A percentile compares a stretch with the other conserved stretches of the same genome.
Conservation (phyloP, 345 rosid genomes). For the Populus davidiana region DNA sequence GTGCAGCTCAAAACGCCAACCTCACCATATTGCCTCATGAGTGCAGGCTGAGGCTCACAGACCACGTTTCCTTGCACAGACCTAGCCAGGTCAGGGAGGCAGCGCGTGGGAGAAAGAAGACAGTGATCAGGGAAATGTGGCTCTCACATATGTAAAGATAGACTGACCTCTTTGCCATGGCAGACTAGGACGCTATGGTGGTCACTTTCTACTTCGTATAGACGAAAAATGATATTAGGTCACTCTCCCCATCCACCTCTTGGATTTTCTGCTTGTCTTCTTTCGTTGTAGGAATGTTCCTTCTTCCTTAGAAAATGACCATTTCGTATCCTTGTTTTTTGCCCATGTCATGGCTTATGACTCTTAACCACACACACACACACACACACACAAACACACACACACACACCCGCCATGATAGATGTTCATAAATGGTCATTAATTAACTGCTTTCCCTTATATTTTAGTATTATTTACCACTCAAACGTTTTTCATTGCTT, state of each 20-base stretch:
- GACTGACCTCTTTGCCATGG: too few relatives aligned
- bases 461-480: background rate
- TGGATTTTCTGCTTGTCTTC: conserved; percentile 35
- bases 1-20: too few relatives aligned
- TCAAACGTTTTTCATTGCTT: background rate
- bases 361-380: background rate
- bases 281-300: conserved; percentile 12
- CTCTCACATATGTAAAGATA: too few relatives aligned
- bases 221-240: conserved; percentile 6
- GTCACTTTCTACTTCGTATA: background rate
- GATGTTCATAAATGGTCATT: background rate
- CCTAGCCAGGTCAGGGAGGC: background rate
- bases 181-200: too few relatives aligned
- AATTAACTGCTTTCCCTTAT: background rate
- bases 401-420: too few relatives aligned
- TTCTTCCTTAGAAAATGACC: background rate
- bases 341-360: conserved; percentile 12
- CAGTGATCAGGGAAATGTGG: background rate
- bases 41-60: too few relatives aligned
- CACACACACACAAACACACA: background rate
- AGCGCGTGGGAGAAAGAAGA: background rate
- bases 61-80: background rate
- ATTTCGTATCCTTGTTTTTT: background rate
- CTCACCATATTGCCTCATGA: too few relatives aligned
- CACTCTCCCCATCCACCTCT: conserved; percentile 20